Conservation (phyloP, 2,329 filamentous ascomycete genomes). For the Ophiostoma perfectum region DNA sequence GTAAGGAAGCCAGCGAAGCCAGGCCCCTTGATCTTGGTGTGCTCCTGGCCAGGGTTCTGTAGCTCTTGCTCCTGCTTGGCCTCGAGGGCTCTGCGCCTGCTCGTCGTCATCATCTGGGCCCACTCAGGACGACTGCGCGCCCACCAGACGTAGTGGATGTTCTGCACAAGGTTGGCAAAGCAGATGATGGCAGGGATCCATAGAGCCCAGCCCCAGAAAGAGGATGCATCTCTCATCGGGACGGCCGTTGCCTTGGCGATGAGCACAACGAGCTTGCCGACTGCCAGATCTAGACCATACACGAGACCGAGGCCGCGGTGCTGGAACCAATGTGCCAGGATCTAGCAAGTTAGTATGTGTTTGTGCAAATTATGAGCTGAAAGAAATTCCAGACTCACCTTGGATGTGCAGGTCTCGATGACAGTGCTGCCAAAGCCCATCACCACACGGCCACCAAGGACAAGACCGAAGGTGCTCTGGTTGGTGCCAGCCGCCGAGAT, state of each 20-base stretch:
- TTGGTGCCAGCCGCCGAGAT: slow-evolving; percentile 29
- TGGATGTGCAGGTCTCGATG: slow-evolving; percentile 31
- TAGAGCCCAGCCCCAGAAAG: slow-evolving; percentile 31
- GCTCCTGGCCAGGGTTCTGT: neutral
- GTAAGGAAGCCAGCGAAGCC: slow-evolving; percentile 4
- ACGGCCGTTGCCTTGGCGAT: slow-evolving; percentile 30
- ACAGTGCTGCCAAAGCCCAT: slow-evolving; percentile 31
- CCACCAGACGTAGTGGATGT: slow-evolving; percentile 27
- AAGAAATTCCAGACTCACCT: slow-evolving; percentile 21
- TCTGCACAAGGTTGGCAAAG: slow-evolving; percentile 22
- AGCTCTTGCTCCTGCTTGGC: slow-evolving; percentile 2
- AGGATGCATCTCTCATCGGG: slow-evolving; percentile 29
- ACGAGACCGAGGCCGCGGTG: slow-evolving; percentile 27
- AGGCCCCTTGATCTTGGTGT: neutral
- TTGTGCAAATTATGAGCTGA: neutral
- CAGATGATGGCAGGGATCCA: slow-evolving; percentile 28
- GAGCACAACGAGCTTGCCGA: slow-evolving; percentile 30
- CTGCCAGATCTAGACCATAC: slow-evolving; percentile 29
- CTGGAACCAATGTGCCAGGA: slow-evolving; percentile 31
- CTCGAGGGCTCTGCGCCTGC: slow-evolving; percentile 10
- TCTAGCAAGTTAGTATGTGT: slow-evolving; percentile 20
- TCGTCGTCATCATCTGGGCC: slow-evolving; percentile 29
- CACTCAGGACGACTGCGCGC: slow-evolving; percentile 27
- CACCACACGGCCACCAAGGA: slow-evolving; percentile 28
- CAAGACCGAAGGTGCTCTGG: slow-evolving; percentile 27